These are phyloP conservation scores for Coffea eugenioides DNA, from an alignment of 257 asterid species.

Conservation along the genomic window DNA sequence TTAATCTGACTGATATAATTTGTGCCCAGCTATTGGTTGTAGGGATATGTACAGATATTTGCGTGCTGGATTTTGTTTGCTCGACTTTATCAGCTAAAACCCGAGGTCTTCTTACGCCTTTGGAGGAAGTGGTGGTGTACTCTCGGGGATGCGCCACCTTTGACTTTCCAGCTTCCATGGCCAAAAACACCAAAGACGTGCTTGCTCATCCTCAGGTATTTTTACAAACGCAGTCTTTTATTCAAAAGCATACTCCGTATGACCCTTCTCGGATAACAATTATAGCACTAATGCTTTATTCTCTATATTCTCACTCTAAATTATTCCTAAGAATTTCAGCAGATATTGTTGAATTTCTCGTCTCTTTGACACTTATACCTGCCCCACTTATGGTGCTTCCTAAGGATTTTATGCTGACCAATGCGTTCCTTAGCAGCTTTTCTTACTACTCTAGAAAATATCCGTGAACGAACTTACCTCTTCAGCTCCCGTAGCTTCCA, in stretches of 20 bases:
- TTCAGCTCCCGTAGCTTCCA: background rate
- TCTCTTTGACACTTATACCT: background rate
- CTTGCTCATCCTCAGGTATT: constrained; percentile 64
- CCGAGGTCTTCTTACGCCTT: constrained; percentile 50
- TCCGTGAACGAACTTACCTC: background rate
- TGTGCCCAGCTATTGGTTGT: constrained; percentile 49
- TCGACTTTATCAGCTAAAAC: constrained; percentile 65
- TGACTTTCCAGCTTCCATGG: constrained; percentile 51
- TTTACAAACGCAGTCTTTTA: background rate
- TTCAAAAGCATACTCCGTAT: background rate
- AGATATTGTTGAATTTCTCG: background rate
- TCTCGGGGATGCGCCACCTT: constrained; percentile 74
- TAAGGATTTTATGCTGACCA: background rate
- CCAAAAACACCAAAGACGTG: constrained; percentile 37
- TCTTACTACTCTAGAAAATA: background rate
- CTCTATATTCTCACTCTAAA: background rate
- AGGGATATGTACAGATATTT: constrained; percentile 71
- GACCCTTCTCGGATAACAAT: background rate
- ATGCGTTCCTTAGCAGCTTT: background rate
- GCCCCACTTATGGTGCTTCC: background rate
- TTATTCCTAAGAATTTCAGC: background rate
- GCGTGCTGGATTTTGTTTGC: constrained; percentile 76
- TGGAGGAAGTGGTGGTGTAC: constrained; percentile 56
- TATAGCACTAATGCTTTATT: background rate
- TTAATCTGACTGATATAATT: constrained; percentile 5